These are phyloP conservation scores for Aspergillus versicolor DNA, from an alignment of 2,329 filamentous ascomycete genomes.

Conservation along the genomic window DNA sequence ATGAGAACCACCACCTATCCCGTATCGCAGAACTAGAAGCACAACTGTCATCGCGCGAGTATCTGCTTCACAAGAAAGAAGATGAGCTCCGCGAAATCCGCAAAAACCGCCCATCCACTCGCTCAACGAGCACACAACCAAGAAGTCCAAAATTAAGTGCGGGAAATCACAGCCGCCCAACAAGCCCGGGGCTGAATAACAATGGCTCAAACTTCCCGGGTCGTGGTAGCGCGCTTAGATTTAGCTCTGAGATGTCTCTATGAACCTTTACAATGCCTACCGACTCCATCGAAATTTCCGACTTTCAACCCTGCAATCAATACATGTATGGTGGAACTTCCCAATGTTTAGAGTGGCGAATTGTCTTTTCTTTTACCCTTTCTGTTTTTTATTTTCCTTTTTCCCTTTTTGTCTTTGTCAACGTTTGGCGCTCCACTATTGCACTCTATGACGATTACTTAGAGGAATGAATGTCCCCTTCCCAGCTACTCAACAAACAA, in stretches of 20 bases:
- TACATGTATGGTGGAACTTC: neutral
- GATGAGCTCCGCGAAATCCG: slow-evolving; percentile 46
- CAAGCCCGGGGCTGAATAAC: slow-evolving; percentile 38
- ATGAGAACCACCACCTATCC: slow-evolving; percentile 34
- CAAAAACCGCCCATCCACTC: slow-evolving; percentile 44
- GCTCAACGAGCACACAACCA: slow-evolving; percentile 44
- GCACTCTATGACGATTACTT: slow-evolving; percentile 10
- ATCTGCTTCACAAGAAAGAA: slow-evolving; percentile 42
- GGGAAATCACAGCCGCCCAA: slow-evolving; percentile 36
- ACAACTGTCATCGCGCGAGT: slow-evolving; percentile 36
- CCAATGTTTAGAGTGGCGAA: neutral
- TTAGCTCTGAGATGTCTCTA: slow-evolving; percentile 37
- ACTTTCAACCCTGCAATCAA: neutral
- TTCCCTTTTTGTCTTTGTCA: neutral
- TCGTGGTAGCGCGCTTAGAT: slow-evolving; percentile 39
- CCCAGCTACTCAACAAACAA: neutral
- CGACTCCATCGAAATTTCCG: neutral
- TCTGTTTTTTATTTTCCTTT: neutral
- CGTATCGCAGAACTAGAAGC: slow-evolving; percentile 41
- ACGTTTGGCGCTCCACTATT: neutral
- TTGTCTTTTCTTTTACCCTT: neutral
- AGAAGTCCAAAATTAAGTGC: slow-evolving; percentile 41
- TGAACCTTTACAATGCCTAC: slow-evolving; percentile 8
- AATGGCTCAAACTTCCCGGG: slow-evolving; percentile 30
- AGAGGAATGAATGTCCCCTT: neutral